Base-by-base conservation (phyloP, 768 basidiomycete genomes). In the Boletus bicolor region DNA sequence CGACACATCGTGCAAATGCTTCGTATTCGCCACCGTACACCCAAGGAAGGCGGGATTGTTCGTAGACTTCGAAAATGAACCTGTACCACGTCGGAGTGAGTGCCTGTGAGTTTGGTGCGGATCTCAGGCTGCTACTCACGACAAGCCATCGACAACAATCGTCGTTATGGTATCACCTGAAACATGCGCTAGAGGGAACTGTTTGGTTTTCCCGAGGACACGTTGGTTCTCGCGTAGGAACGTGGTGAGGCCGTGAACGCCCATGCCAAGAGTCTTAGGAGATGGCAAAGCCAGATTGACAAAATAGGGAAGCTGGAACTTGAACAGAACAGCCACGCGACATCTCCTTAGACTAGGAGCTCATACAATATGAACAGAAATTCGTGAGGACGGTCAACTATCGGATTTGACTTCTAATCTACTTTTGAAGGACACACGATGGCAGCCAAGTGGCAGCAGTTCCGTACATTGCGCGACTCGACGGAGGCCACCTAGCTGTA, bases 1-100 rank as follows among this genome's bases (percentile, higher is more conserved):
- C 68, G 4, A 88, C 76, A 17, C 81, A 69, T n/a, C 68, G 62
- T 8, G 71, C 68, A 57, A 90, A 86, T 51, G 77, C 77, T 2
- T 69, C 64, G 61, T 90, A 90, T 70, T 93, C 90, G 12, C 91
- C 91, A 7, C 91, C 91, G 63, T 90, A 93, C 1, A 89, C 88
- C 91, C 91, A 93, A 7, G 89, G 84, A 45, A 91, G 73, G 53
- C 73, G 76, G 2, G 85, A 84, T 51, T 77, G 76, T 30, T 78
- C 71, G 56, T 87, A 77, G 21, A 92, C 54, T 59, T 82, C 78
- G 66, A 85, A 92, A 57, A 93, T 88, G 71, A 93, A 90, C 37
- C 91, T 93, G 59, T 41, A 38, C 49, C 46, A 44, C 32, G 52
- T 56, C 15, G 12, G 43, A 64, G 39, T 51, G 45, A 54, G 58